phyloP scores from a whole-genome alignment of 257 asterid species.

The Leptodermis oblonga region DNA sequence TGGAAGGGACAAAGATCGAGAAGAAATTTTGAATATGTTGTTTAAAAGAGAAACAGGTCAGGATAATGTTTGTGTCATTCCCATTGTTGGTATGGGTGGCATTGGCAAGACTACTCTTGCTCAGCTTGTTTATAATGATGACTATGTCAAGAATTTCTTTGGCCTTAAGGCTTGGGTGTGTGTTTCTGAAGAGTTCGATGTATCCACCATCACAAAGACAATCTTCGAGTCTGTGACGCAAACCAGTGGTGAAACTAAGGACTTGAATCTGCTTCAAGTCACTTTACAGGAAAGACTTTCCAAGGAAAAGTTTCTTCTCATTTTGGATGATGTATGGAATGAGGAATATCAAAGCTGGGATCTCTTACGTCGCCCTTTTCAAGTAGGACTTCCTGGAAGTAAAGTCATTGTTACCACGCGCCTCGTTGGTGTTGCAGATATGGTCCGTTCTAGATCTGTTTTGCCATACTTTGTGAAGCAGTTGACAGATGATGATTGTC shows the following conservation, averaged over 20 bases:
- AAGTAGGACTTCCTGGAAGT: constrained; percentile 26
- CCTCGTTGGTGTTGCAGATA: constrained; percentile 8
- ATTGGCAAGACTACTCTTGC: constrained; percentile 32
- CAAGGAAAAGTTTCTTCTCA: constrained; percentile 8
- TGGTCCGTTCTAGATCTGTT: constrained; percentile 18
- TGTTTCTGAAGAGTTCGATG: constrained; percentile 27
- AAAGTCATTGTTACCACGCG: constrained; percentile 25
- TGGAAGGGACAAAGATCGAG: constrained; percentile 57
- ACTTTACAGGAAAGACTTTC: constrained; percentile 17
- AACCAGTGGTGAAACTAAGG: constrained; percentile 13
- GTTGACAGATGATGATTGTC: constrained; percentile 19
- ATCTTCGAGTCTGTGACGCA: constrained; percentile 21
- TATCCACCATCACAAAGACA: constrained; percentile 8
- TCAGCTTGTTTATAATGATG: constrained; percentile 28
- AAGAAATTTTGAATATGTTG: constrained; percentile 36
- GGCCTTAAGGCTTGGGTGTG: constrained; percentile 19
- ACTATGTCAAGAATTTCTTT: constrained; percentile 11
- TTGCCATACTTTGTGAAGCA: constrained; percentile 13
- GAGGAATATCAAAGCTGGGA: constrained; percentile 22
- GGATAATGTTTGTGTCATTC: constrained; percentile 40
- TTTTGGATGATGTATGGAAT: constrained; percentile 27
- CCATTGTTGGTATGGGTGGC: constrained; percentile 64
- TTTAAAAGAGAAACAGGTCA: constrained; percentile 23
- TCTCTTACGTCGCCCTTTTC: constrained; percentile 21
- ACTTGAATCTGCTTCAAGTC: constrained; percentile 25